Percentiles rank a stretch among this genome's conserved stretches.
phyloP scores from a whole-genome alignment of 2,329 filamentous ascomycete species.

The Didymella segeticola region DNA sequence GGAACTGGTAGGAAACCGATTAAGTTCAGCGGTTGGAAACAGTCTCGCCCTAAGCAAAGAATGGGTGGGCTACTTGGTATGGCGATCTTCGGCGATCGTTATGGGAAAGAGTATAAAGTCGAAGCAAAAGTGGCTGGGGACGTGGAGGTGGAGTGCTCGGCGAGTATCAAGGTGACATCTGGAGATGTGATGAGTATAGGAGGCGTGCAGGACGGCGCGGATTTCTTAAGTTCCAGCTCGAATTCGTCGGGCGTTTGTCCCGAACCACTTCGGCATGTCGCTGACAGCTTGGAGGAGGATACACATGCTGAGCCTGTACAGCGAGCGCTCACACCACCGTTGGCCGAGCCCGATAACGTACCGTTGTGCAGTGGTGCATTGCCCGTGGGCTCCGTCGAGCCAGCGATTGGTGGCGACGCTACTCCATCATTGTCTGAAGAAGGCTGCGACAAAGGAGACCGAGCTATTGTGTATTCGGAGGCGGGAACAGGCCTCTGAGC shows the following conservation, averaged over 20 bases:
- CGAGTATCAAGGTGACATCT: neutral
- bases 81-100: conserved; percentile 26
- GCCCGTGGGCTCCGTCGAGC: neutral
- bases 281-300: no score
- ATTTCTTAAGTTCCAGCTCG: neutral
- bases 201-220: neutral
- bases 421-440: neutral
- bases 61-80: conserved; percentile 35
- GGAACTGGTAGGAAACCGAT: conserved; percentile 20
- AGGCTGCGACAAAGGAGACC: neutral
- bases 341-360: neutral
- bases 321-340: neutral
- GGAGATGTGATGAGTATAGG: neutral
- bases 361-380: conserved; percentile 11
- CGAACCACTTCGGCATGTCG: no score
- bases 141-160: neutral
- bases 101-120: neutral
- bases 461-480: neutral
- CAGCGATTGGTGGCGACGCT: neutral
- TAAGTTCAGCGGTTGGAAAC: conserved; percentile 29
- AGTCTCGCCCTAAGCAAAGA: conserved; percentile 26
- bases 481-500: no score
- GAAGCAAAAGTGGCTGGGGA: neutral
- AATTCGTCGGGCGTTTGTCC: no score
- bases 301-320: neutral